Evolutionary conservation across 1,139 yeast genomes (phyloP).

Genomic region (Scheffersomyces segobiensis): DNA sequence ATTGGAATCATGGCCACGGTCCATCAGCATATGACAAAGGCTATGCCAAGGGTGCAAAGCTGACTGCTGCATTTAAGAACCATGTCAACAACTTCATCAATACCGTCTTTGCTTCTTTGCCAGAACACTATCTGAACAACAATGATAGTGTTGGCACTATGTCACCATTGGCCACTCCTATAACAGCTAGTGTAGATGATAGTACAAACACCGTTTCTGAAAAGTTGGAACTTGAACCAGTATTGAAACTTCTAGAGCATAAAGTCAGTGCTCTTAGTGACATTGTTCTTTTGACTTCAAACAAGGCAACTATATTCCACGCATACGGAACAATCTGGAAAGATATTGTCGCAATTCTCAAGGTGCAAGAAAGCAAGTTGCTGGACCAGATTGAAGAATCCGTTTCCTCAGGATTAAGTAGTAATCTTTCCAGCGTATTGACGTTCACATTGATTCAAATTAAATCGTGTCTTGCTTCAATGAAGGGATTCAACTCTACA

Average conservation of each 20-base stretch:
- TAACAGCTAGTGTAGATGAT: constrained; percentile 27
- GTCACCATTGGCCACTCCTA: not conserved
- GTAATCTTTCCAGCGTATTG: constrained; percentile 8
- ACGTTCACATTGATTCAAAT: constrained; percentile 8
- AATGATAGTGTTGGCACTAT: not conserved
- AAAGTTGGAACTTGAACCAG: constrained; percentile 38
- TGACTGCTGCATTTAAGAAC: constrained; percentile 26
- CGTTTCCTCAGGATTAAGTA: constrained; percentile 7
- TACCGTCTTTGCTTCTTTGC: constrained; percentile 1
- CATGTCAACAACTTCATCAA: constrained; percentile 14
- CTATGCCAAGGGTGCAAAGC: constrained; percentile 32
- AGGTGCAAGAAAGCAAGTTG: constrained; percentile 28
- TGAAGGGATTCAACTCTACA: constrained; percentile 5
- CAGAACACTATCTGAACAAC: not conserved
- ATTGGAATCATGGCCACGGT: constrained; percentile 25
- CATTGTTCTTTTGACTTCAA: constrained; percentile 25
- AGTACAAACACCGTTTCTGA: constrained; percentile 31
- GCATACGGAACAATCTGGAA: constrained; percentile 36
- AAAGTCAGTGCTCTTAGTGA: constrained; percentile 32
- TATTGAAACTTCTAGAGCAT: constrained; percentile 27
- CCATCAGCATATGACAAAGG: constrained; percentile 39
- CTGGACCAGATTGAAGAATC: constrained; percentile 19
- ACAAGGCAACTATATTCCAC: constrained; percentile 30
- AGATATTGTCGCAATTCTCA: constrained; percentile 33
- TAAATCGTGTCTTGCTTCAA: constrained; percentile 6